Evolutionary conservation across 768 basidiomycete species (phyloP), one percentile per base, ranked within the genome.

Genomic region (Pleurotus platypus): DNA sequence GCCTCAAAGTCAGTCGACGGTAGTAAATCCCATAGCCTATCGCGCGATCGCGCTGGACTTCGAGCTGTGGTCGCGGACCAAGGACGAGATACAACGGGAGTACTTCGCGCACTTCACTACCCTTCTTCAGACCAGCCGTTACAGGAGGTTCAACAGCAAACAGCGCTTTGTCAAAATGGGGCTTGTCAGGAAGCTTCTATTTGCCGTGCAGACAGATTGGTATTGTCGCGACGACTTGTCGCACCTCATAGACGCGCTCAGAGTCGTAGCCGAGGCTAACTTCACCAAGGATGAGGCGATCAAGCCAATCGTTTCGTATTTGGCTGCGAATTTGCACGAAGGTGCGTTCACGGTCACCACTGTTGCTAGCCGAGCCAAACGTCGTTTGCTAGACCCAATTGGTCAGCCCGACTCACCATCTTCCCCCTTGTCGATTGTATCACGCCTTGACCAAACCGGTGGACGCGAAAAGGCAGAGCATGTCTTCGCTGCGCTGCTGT

Each of bases 41-140:
- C 80, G 81, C 45, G 81, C 86, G 3, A 81, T 98, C 48, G 92
- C 91, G 0, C 82, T 98, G 1, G 93, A 96, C 63, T 92, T 98
- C 60, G 87, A 92, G 51, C 83, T 97, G 9, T 98, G 95, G 95
- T 84, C 90, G 0, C 79, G 73, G 30, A 85, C 89, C 0, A 77
- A 77, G 3, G 66, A 74, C 15, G 90, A 91, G 49, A 84, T 97
- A n/a, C 90, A 92, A 63, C 78, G 78, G 3, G 80, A 85, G 11
- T 87, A 94, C 62, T 75, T 95, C 0, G 87, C 89, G 48, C 94
- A 96, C 66, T 94, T 96, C 66, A 70, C 79, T 5, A 89, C 84
- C 12, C 81, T 97, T 15, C 68, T 96, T 13, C 73, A 81, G 51
- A 77, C 81, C 1, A 94, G 91, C 61, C 83, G 85, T 56, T 87